A percentile compares a stretch with the other conserved stretches of the same genome.
Evolutionary conservation across 2,329 filamentous ascomycete genomes (phyloP).

Genomic region (Chaetomium sp.): DNA sequence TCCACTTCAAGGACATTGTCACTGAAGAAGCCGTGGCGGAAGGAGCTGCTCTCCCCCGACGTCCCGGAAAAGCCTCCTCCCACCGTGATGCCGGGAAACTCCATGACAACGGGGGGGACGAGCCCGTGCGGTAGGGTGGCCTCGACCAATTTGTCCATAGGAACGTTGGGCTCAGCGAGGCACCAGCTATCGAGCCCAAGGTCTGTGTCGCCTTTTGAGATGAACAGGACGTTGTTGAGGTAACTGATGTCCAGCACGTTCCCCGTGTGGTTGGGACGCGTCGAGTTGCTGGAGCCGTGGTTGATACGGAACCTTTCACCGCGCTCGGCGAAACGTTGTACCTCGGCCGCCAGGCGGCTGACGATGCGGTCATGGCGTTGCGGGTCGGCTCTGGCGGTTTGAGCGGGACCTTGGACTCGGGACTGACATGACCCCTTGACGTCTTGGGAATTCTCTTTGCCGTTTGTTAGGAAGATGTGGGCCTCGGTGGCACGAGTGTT

Average conservation of each 20-base stretch:
- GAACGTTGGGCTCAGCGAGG: conserved; percentile 68
- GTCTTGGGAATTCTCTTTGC: neutral
- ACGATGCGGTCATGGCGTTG: conserved; percentile 7
- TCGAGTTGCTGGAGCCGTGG: conserved; percentile 9
- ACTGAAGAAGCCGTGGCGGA: conserved; percentile 68
- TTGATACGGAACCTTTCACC: conserved; percentile 5
- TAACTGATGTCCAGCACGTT: neutral
- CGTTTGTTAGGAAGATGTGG: neutral
- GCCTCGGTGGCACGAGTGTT: neutral
- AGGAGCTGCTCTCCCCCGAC: conserved; percentile 67
- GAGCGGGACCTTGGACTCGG: neutral
- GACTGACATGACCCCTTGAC: neutral
- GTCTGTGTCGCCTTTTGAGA: neutral
- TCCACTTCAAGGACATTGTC: conserved; percentile 63
- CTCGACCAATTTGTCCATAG: conserved; percentile 65
- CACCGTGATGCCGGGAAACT: conserved; percentile 69
- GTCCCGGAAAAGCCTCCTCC: conserved; percentile 69
- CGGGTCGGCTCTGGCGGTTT: neutral
- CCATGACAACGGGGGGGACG: conserved; percentile 68
- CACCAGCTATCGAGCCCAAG: neutral
- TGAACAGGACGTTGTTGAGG: neutral
- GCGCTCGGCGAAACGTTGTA: neutral
- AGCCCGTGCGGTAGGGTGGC: conserved; percentile 58
- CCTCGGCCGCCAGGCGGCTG: neutral
- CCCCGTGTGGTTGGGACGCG: neutral